Percentiles rank a stretch among this genome's conserved stretches.
Conservation (phyloP, 2,329 filamentous ascomycete genomes). For the Cryphonectria naterciae region DNA sequence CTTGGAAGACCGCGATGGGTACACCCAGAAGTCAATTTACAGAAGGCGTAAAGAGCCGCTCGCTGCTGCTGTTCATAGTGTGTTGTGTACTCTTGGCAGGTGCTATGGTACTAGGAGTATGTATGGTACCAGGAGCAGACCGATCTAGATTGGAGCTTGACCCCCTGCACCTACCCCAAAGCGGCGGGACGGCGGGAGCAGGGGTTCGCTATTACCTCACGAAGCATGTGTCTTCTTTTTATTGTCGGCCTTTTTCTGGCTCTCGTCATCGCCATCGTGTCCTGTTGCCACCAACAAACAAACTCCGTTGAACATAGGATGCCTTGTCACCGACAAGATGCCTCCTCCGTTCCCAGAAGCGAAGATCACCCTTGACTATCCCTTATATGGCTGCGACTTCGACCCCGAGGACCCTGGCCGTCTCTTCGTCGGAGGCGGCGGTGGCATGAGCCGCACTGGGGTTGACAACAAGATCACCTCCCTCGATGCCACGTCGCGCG, state of each 20-base stretch:
- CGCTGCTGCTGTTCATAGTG: background rate
- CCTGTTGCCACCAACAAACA: conserved; percentile 1
- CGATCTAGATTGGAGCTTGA: background rate
- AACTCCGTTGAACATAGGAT: conserved; percentile 3
- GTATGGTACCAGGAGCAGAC: no score
- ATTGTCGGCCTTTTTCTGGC: background rate
- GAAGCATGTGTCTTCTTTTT: background rate
- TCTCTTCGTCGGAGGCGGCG: conserved; percentile 84
- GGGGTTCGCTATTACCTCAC: background rate
- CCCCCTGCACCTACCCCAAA: conserved; percentile 3
- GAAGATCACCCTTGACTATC: conserved; percentile 75
- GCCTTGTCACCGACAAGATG: conserved; percentile 30
- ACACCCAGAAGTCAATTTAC: background rate
- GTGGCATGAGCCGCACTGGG: conserved; percentile 78
- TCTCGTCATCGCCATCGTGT: conserved; percentile 11
- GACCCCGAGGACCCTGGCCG: conserved; percentile 77
- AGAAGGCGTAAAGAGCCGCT: background rate
- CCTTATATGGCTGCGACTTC: conserved; percentile 86
- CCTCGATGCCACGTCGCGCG: conserved; percentile 69
- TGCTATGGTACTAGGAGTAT: background rate
- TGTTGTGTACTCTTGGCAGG: background rate
- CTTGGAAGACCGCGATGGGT: background rate
- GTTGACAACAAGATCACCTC: conserved; percentile 85
- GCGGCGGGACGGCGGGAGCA: background rate
- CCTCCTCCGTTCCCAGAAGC: conserved; percentile 50